Evolutionary conservation across 192 early-diverging fungal species (phyloP).

Genomic region (Oehlia diaphana): DNA sequence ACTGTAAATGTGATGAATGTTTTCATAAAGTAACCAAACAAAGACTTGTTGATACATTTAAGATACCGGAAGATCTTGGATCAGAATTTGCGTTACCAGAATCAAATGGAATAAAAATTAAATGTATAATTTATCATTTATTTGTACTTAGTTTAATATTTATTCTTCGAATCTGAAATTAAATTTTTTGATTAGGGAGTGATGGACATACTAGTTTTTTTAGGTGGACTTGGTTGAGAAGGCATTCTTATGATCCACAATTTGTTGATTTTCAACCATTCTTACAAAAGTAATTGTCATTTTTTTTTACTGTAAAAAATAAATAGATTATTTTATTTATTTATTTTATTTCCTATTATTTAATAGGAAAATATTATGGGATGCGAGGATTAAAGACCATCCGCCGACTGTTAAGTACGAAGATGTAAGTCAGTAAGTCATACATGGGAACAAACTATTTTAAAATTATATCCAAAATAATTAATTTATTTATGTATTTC

Average conservation of each 20-base stretch:
- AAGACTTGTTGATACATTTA: slow-evolving; percentile 69
- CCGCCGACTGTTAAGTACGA: slow-evolving; percentile 43
- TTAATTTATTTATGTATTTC: not conserved
- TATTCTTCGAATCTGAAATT: not conserved
- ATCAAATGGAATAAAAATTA: slow-evolving; percentile 42
- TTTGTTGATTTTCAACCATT: slow-evolving; percentile 32
- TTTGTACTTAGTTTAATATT: not conserved
- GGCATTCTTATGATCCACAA: slow-evolving; percentile 65
- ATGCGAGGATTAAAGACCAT: slow-evolving; percentile 33
- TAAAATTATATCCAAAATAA: not conserved
- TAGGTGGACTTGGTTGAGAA: slow-evolving; percentile 61
- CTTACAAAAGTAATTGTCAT: slow-evolving; percentile 1
- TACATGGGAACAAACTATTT: not conserved
- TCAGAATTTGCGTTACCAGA: slow-evolving; percentile 44
- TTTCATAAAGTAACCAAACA: slow-evolving; percentile 79
- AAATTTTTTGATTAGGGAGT: slow-evolving; percentile 32
- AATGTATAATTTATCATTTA: slow-evolving; percentile 34
- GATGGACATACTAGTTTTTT: slow-evolving; percentile 64
- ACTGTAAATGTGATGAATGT: slow-evolving; percentile 76
- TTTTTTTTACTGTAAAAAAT: not conserved
- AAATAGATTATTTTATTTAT: too few relatives aligned
- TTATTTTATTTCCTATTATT: not conserved
- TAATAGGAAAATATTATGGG: slow-evolving; percentile 23
- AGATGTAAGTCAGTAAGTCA: slow-evolving; percentile 2
- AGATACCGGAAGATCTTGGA: slow-evolving; percentile 60